phyloP scores from a whole-genome alignment of 2,329 filamentous ascomycete genomes.

The Phaeosphaeria sp. region DNA sequence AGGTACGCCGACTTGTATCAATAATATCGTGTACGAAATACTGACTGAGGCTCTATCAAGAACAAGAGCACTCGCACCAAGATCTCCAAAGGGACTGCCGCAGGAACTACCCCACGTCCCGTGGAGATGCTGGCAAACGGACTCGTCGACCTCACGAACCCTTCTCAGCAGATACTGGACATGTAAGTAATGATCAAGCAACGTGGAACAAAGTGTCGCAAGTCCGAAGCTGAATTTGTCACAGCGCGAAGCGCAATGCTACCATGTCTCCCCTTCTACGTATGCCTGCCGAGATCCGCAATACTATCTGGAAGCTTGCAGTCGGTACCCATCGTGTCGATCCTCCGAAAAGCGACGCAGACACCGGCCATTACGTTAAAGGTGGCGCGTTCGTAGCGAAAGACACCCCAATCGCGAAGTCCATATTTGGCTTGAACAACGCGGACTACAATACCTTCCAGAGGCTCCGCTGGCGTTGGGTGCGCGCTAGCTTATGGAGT shows the following conservation, averaged over 20 bases:
- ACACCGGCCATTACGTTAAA: neutral
- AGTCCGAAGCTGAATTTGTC: neutral
- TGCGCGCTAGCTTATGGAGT: no score
- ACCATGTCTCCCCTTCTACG: conserved; percentile 16
- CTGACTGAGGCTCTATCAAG: neutral
- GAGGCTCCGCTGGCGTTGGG: no score
- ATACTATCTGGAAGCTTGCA: conserved; percentile 17
- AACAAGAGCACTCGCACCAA: neutral
- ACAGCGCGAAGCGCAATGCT: conserved; percentile 3
- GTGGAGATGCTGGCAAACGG: neutral
- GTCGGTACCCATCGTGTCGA: conserved; percentile 7
- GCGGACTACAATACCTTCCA: no score
- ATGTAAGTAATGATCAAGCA: neutral
- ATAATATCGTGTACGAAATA: neutral
- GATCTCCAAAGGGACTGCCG: neutral
- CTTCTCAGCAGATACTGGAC: neutral
- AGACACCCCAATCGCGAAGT: neutral
- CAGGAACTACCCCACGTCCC: neutral
- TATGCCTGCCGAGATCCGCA: conserved; percentile 13
- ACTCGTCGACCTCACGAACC: neutral
- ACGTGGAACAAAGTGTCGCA: no score
- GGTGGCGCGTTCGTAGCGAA: neutral
- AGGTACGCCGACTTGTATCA: neutral
- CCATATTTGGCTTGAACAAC: no score
- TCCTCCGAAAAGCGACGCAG: neutral